A percentile compares a stretch with the other conserved stretches of the same genome.
These are phyloP conservation scores for Choanephora cucurbitarum DNA, from an alignment of 371 early-diverging fungal genomes.

Conservation along the genomic window DNA sequence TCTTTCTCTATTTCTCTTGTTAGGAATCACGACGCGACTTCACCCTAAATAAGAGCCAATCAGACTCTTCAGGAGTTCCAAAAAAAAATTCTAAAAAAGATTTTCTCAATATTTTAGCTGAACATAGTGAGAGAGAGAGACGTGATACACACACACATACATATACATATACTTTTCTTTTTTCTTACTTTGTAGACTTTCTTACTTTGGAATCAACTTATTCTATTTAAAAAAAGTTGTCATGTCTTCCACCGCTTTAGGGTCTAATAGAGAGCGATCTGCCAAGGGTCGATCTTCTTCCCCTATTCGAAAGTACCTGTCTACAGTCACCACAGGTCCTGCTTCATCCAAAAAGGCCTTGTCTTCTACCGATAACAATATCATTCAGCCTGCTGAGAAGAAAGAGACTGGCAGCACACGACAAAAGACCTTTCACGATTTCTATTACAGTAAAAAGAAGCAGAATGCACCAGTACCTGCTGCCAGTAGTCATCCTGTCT, in stretches of 20 bases:
- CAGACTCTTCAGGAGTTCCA: no score
- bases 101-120: no score
- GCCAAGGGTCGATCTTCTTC: conserved; percentile 1
- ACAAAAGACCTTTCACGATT: neutral
- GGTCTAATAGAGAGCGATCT: neutral
- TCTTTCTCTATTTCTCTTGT: no score
- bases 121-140: no score
- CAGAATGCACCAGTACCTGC: neutral
- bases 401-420: neutral
- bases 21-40: no score
- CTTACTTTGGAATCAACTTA: neutral
- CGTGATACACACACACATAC: no score
- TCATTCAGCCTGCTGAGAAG: neutral
- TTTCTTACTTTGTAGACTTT: neutral
- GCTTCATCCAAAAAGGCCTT: conserved; percentile 1
- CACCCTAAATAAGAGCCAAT: no score
- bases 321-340: neutral
- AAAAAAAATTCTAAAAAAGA: no score
- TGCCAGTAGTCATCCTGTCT: neutral
- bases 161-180: neutral
- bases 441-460: neutral
- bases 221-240: neutral
- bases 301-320: conserved; percentile 13
- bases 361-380: neutral
- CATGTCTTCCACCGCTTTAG: conserved; percentile 11